Evolutionary conservation across 2,329 filamentous ascomycete species (phyloP).

Genomic region (Xylaria sp.): DNA sequence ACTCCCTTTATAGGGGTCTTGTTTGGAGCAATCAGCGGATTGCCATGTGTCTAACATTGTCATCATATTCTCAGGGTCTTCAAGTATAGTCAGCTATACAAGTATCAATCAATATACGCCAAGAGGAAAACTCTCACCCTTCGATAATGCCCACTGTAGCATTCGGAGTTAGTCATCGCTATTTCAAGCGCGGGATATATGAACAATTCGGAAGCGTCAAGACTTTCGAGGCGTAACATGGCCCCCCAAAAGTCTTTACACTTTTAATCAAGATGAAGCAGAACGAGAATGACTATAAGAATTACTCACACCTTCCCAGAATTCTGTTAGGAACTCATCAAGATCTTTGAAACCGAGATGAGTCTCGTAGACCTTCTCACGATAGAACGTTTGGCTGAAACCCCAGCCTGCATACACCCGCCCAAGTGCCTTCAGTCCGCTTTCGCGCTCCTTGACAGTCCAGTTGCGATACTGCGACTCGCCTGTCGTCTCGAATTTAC

Average conservation of each 20-base stretch:
- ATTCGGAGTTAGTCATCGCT: neutral
- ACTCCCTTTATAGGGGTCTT: slow-evolving; percentile 71
- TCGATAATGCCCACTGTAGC: slow-evolving; percentile 70
- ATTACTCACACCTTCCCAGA: slow-evolving; percentile 69
- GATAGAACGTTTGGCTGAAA: slow-evolving; percentile 81
- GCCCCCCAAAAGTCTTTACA: neutral
- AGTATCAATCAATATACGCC: neutral
- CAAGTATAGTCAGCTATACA: slow-evolving; percentile 7
- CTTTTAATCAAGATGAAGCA: neutral
- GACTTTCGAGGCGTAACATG: neutral
- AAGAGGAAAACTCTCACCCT: slow-evolving; percentile 55
- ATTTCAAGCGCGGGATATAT: neutral
- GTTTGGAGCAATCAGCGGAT: slow-evolving; percentile 73
- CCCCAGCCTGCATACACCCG: slow-evolving; percentile 85
- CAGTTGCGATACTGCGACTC: slow-evolving; percentile 57
- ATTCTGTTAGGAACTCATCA: slow-evolving; percentile 78
- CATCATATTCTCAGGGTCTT: slow-evolving; percentile 78
- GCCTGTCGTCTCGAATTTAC: slow-evolving; percentile 55
- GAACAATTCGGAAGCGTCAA: neutral
- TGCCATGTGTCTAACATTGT: slow-evolving; percentile 85
- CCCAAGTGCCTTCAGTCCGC: slow-evolving; percentile 72
- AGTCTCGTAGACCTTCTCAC: slow-evolving; percentile 73
- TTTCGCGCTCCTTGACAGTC: slow-evolving; percentile 62
- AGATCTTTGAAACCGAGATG: slow-evolving; percentile 72
- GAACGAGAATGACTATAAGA: neutral